phyloP scores from a whole-genome alignment of 441 rosid genomes.

The Eutrema salsugineum region DNA sequence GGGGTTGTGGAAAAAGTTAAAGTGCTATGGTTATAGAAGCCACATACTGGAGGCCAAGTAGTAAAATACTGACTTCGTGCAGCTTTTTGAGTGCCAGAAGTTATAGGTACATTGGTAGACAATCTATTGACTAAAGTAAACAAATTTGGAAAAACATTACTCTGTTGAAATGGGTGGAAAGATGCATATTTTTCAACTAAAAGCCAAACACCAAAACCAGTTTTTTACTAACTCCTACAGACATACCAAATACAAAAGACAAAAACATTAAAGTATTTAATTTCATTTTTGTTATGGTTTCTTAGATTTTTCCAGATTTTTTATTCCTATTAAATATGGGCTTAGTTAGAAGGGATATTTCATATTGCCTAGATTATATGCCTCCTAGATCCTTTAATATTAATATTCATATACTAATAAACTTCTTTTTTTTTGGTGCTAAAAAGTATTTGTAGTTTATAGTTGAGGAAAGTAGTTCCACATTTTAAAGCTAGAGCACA shows the following conservation, averaged over 20 bases:
- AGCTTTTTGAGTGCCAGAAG: conserved; percentile 8
- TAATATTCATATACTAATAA: neutral
- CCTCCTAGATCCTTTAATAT: neutral
- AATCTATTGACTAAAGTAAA: neutral
- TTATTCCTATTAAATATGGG: neutral
- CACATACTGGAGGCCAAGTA: neutral
- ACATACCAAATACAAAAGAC: conserved; percentile 14
- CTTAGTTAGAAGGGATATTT: neutral
- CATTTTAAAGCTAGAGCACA: conserved; percentile 22
- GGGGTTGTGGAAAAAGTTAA: neutral
- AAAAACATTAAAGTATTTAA: neutral
- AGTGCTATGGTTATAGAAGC: neutral
- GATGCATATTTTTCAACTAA: neutral
- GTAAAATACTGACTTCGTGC: neutral
- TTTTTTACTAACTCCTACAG: conserved; percentile 21
- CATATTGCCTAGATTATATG: neutral
- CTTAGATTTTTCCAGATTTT: conserved; percentile 2
- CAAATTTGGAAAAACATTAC: neutral
- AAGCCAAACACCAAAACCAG: conserved; percentile 26
- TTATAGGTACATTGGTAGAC: neutral
- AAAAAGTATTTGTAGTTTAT: conserved; percentile 1
- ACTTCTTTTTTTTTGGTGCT: too few species aligned
- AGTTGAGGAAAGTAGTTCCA: conserved; percentile 24
- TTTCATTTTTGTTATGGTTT: neutral
- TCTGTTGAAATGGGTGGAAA: neutral